Conservation (phyloP, 176 grass and related monocot species). For the Zea mays region Zm-B73-REFERENCE-NAM-5.0 NC_050096.1:38989001-38989500, state of each 20-base stretch:
- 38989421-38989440: slow-evolving; percentile 73
- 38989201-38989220: too few species aligned
- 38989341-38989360: slow-evolving; percentile 91
- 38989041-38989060: neutral
- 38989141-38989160: too few species aligned
- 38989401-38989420: slow-evolving; percentile 55
- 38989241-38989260: too few species aligned
- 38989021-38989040: too few species aligned
- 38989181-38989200: too few species aligned
- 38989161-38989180: too few species aligned
- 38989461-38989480: slow-evolving; percentile 71
- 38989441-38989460: slow-evolving; percentile 84
- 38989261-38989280: too few species aligned
- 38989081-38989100: neutral
- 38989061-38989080: neutral
- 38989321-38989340: slow-evolving; percentile 35
- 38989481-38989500: slow-evolving; percentile 70
- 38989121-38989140: slow-evolving; percentile 30
- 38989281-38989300: slow-evolving; percentile 20
- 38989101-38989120: slow-evolving; percentile 4
- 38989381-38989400: slow-evolving; percentile 87
- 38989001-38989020: too few species aligned
- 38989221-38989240: too few species aligned
- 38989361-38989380: slow-evolving; percentile 63
- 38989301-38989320: slow-evolving; percentile 15